Evolutionary conservation across 2,329 filamentous ascomycete genomes (phyloP).

Genomic region (Calonectria montana): DNA sequence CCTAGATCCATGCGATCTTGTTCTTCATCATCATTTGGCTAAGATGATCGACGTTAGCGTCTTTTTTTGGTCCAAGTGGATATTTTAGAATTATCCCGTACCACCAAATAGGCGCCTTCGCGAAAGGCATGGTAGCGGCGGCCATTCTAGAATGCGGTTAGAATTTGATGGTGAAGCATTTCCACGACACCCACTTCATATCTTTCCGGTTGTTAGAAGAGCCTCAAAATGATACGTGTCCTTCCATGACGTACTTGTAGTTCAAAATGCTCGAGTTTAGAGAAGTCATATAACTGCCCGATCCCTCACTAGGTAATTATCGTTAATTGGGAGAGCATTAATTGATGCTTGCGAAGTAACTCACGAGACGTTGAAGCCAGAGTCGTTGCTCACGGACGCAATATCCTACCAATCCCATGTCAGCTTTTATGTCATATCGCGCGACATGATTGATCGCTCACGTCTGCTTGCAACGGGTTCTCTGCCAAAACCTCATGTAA

Average conservation of each 20-base stretch:
- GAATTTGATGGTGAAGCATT: not conserved
- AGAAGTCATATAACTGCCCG: constrained; percentile 4
- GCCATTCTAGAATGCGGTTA: constrained; percentile 15
- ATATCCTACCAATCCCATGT: not conserved
- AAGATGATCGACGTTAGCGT: not conserved
- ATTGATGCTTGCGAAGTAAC: not conserved
- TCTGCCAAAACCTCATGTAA: not conserved
- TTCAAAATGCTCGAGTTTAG: constrained; percentile 14
- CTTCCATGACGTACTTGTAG: not conserved
- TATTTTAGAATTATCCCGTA: not conserved
- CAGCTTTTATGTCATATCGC: not conserved
- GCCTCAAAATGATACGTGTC: not conserved
- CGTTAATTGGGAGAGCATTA: not conserved
- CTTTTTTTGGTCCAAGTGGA: not conserved
- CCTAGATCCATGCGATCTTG: constrained; percentile 21
- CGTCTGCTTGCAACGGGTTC: constrained; percentile 15
- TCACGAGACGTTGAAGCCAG: constrained; percentile 4
- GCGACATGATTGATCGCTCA: not conserved
- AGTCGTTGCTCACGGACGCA: not conserved
- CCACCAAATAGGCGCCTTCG: constrained; percentile 21
- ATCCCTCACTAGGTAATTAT: not conserved
- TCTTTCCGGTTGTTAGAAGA: not conserved
- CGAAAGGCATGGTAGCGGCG: constrained; percentile 21
- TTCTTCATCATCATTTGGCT: constrained; percentile 25
- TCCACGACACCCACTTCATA: constrained; percentile 7